Base-by-base conservation (phyloP, 176 grass and related monocot species). In the Poa pratensis region DNA sequence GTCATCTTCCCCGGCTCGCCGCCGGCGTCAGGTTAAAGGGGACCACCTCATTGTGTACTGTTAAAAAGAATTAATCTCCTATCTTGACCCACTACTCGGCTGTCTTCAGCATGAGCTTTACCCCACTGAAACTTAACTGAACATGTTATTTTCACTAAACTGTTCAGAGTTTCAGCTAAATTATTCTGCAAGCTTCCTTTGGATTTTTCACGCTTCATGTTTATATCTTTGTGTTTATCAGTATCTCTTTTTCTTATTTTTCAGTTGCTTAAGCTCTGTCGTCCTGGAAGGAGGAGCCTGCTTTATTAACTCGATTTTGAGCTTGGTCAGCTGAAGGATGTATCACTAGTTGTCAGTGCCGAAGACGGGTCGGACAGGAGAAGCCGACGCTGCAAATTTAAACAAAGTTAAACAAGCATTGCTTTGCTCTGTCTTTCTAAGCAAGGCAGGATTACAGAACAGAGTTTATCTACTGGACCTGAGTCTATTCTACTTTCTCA, bases 261-360 rank as follows among this genome's bases (percentile, higher is more conserved):
- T 68, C 32, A 67, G 48, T 11, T 45, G n/a, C 26, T 60, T 27
- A 32, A 45, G 39, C 50, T 32, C 6, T 26, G 6, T n/a, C 53
- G 34, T 4, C 77, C 19, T 63, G 16, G 30, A 73, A 86, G 4
- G 9, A 51, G n/a, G 28, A 75, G 30, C 32, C 5, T 75, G 57
- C 30, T 86, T 68, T 28, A 57, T 69, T 39, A 46, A 45, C 49
- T 69, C 5, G 23, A 45, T 23, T 69, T 59, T 85, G 66, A 22
- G 27, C 37, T 45, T 66, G 48, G 13, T 49, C 48, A 49, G 3
- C 2, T 15, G 13, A 15, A 49, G 3, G 48, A 49, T 49, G 45
- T 24, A 16, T 59, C 11, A 28, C 22, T 60, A 58, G 20, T 19
- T 63, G 13, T 39, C 66, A 54, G 13, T 69, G 7, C 66, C 9